Evolutionary conservation across 257 asterid species (phyloP).

Genomic region (Mitragyna speciosa): DNA sequence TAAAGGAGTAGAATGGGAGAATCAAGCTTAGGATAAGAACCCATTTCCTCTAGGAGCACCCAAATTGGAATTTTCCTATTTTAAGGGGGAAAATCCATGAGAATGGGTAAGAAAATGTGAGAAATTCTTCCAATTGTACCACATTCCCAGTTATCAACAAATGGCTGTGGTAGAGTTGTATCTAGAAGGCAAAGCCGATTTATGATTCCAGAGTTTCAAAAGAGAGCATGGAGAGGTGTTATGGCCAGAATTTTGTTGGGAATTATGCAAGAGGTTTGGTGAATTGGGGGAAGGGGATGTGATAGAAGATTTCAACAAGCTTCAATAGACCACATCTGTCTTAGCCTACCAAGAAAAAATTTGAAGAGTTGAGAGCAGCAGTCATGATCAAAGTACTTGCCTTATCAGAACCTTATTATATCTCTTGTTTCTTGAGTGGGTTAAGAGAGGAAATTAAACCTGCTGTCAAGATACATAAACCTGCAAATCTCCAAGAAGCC

Average conservation of each 20-base stretch:
- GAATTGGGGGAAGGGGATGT: not conserved
- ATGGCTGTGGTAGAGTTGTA: not conserved
- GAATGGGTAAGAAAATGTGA: too few species aligned
- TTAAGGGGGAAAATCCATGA: too few species aligned
- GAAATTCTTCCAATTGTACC: not conserved
- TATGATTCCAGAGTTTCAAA: not conserved
- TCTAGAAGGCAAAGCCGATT: not conserved
- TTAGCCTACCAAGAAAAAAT: not conserved
- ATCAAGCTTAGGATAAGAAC: too few species aligned
- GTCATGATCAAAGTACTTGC: not conserved
- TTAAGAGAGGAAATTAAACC: not conserved
- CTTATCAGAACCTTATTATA: not conserved
- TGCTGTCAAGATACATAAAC: not conserved
- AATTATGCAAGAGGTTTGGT: not conserved
- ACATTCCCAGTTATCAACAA: not conserved
- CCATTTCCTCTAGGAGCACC: not conserved
- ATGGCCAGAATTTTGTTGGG: rapidly evolving
- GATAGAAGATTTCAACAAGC: not conserved
- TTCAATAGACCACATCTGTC: not conserved
- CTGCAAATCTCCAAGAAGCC: not conserved
- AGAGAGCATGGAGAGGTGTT: rapidly evolving
- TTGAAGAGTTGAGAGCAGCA: not conserved
- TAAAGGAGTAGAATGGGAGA: too few species aligned
- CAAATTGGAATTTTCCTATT: too few species aligned
- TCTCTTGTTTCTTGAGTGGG: not conserved